These are phyloP conservation scores for Colletotrichum paranaense DNA, from an alignment of 2,329 filamentous ascomycete species.

Conservation along the genomic window DNA sequence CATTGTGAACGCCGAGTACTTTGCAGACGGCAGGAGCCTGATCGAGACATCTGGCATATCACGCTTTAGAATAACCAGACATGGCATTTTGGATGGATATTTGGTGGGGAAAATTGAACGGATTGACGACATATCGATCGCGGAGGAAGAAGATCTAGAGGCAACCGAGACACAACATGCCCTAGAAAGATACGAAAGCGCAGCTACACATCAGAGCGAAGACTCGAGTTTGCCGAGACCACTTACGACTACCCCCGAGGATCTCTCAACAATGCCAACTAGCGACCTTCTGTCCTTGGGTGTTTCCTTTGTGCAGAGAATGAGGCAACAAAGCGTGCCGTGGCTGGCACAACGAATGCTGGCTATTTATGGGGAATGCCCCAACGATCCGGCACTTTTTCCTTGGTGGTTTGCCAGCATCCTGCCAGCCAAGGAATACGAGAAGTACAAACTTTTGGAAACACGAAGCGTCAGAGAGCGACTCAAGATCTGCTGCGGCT, in stretches of 20 bases:
- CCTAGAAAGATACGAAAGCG: slow-evolving; percentile 20
- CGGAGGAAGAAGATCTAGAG: slow-evolving; percentile 83
- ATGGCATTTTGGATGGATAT: slow-evolving; percentile 80
- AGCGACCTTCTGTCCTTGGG: slow-evolving; percentile 74
- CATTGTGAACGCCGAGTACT: slow-evolving; percentile 78
- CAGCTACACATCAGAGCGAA: slow-evolving; percentile 27
- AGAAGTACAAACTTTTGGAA: slow-evolving; percentile 81
- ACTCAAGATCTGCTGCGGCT: slow-evolving; percentile 83
- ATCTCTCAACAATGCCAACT: slow-evolving; percentile 73
- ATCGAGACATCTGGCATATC: slow-evolving; percentile 82
- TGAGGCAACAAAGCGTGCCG: slow-evolving; percentile 74
- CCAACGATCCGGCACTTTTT: slow-evolving; percentile 79
- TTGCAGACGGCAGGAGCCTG: slow-evolving; percentile 84
- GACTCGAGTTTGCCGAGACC: slow-evolving; percentile 3
- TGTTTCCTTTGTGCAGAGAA: slow-evolving; percentile 74
- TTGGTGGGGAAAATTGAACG: slow-evolving; percentile 79
- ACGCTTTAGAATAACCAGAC: slow-evolving; percentile 77
- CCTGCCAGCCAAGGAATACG: slow-evolving; percentile 78
- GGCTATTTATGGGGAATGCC: slow-evolving; percentile 80
- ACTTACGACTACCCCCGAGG: slow-evolving; percentile 39
- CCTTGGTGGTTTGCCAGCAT: slow-evolving; percentile 93
- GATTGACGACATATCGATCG: slow-evolving; percentile 83
- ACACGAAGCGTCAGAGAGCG: slow-evolving; percentile 83
- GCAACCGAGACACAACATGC: slow-evolving; percentile 67
- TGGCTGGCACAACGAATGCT: slow-evolving; percentile 82